Evolutionary conservation across 1,284 basidiomycete species (phyloP).

Genomic region (Boletus semigastroideus): DNA sequence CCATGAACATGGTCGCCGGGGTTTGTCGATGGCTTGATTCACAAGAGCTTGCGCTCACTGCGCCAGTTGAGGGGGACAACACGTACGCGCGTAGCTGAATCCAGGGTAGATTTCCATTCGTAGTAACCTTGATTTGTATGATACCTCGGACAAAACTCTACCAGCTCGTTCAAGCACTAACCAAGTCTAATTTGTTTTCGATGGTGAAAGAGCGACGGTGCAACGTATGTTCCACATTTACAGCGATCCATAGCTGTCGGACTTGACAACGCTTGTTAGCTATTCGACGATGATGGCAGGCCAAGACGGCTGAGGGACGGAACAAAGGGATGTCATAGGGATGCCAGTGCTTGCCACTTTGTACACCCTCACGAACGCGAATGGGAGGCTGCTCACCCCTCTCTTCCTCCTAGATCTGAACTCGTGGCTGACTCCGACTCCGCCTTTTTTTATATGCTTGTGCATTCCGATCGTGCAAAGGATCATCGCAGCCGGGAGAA

Average conservation of each 20-base stretch:
- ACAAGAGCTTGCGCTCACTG: conserved; percentile 27
- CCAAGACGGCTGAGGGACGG: conserved; percentile 25
- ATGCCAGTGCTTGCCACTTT: conserved; percentile 24
- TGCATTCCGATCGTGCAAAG: conserved; percentile 11
- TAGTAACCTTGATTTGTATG: conserved; percentile 21
- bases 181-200: neutral
- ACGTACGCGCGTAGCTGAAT: neutral
- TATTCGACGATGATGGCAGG: conserved; percentile 31
- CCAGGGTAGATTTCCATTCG: conserved; percentile 12
- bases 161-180: too few relatives aligned
- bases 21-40: conserved; percentile 33
- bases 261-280: conserved; percentile 17
- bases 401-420: conserved; percentile 25
- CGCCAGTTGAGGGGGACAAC: conserved; percentile 14
- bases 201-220: conserved; percentile 27
- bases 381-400: conserved; percentile 25
- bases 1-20: conserved; percentile 33
- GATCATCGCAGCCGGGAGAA: conserved; percentile 11
- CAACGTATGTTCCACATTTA: conserved; percentile 26
- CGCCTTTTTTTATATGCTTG: conserved; percentile 23
- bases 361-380: conserved; percentile 30
- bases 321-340: conserved; percentile 20
- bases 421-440: conserved; percentile 23
- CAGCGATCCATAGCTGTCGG: neutral
- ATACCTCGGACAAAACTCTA: too few relatives aligned